Evolutionary conservation across 2,329 filamentous ascomycete genomes (phyloP).

Genomic region (Colletotrichum coccodes): DNA sequence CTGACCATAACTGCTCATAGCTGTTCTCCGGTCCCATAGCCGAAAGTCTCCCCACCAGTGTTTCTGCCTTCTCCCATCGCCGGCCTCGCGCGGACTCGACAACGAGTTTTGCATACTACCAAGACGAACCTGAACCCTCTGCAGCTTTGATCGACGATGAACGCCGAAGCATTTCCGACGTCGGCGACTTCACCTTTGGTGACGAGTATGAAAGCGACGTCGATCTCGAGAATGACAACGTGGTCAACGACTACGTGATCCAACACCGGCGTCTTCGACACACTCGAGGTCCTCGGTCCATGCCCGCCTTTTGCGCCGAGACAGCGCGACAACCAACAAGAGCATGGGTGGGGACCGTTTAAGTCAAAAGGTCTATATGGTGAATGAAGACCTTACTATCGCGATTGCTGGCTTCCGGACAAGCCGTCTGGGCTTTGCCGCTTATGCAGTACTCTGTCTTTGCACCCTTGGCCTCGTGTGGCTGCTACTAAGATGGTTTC

Average conservation of each 20-base stretch:
- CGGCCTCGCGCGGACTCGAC: constrained; percentile 84
- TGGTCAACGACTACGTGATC: constrained; percentile 58
- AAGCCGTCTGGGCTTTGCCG: constrained; percentile 72
- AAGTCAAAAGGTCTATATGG: constrained; percentile 93
- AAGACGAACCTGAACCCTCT: constrained; percentile 54
- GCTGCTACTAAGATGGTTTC: constrained; percentile 89
- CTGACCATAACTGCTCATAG: constrained; percentile 43
- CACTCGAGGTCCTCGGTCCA: constrained; percentile 66
- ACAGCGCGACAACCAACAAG: constrained; percentile 75
- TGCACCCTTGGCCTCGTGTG: constrained; percentile 82
- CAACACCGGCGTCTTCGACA: constrained; percentile 73
- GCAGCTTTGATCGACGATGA: constrained; percentile 37
- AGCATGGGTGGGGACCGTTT: constrained; percentile 72
- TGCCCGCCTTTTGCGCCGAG: constrained; percentile 75
- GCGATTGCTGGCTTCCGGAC: constrained; percentile 93
- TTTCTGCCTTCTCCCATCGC: constrained; percentile 91
- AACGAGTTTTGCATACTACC: constrained; percentile 90
- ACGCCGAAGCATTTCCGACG: constrained; percentile 46
- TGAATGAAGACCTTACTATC: constrained; percentile 93
- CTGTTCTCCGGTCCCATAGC: constrained; percentile 93
- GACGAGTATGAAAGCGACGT: constrained; percentile 50
- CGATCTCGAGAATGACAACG: constrained; percentile 51
- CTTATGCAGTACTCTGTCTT: constrained; percentile 78
- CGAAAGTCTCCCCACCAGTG: constrained; percentile 94
- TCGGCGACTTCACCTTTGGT: constrained; percentile 51